phyloP scores from a whole-genome alignment of 2,329 filamentous ascomycete species.

The Dothideomycetes sp. region DNA sequence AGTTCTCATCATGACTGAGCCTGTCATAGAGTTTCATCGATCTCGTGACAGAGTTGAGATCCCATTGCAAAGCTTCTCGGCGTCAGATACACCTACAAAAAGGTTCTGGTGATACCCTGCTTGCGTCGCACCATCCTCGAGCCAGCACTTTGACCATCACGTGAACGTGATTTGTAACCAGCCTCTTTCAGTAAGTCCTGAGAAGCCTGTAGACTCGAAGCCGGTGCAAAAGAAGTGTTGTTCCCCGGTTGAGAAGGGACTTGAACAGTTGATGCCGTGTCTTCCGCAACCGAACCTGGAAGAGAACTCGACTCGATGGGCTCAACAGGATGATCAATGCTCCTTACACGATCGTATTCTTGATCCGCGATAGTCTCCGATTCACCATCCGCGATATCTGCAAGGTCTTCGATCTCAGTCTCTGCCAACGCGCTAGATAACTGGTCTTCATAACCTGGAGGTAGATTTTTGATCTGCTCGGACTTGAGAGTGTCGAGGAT shows the following conservation, averaged over 20 bases:
- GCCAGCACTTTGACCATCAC: background rate
- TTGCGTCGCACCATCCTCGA: background rate
- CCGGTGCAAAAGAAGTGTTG: background rate
- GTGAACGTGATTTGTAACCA: too few relatives aligned
- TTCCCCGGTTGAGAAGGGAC: background rate
- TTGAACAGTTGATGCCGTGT: background rate
- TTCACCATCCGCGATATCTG: slow-evolving; percentile 5
- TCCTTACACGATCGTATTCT: background rate
- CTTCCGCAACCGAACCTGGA: background rate
- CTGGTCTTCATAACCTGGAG: background rate
- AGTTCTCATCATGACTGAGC: too few relatives aligned
- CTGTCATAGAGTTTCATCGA: too few relatives aligned
- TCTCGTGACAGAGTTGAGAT: too few relatives aligned
- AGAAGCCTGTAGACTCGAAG: background rate
- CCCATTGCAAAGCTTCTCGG: too few relatives aligned
- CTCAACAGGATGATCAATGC: background rate
- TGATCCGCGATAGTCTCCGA: slow-evolving; percentile 1
- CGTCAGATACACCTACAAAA: background rate
- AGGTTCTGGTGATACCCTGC: background rate
- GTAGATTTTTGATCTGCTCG: background rate
- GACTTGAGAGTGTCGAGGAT: background rate
- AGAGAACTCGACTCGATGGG: background rate
- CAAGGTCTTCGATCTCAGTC: slow-evolving; percentile 5
- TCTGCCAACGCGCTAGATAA: slow-evolving; percentile 4
- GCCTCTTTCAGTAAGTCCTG: background rate